Conservation (phyloP, 75 land plant species). For the Selaginella tamariscina region DNA sequence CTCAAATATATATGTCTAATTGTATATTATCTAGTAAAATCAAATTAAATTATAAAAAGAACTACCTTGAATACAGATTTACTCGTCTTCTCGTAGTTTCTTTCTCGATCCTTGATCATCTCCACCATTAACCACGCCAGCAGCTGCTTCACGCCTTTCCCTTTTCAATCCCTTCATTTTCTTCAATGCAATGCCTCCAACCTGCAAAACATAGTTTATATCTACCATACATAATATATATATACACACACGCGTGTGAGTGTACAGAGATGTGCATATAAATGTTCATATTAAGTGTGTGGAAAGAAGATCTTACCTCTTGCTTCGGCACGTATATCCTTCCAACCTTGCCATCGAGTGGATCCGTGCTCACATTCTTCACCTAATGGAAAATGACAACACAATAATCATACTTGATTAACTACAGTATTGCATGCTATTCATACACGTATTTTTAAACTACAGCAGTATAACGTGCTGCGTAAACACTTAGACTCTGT, state of each 20-base stretch:
- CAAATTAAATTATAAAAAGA: too few species aligned
- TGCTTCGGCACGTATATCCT: conserved; percentile 52
- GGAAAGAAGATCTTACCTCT: conserved; percentile 23
- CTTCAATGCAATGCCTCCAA: conserved; percentile 36
- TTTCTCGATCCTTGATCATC: background rate
- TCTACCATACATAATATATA: too few species aligned
- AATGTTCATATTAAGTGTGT: background rate
- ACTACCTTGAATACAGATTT: too few species aligned
- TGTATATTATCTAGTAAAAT: too few species aligned
- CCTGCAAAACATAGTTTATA: conserved; percentile 13
- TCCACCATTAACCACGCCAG: background rate
- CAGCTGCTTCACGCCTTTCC: conserved; percentile 40
- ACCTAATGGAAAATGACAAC: conserved; percentile 23
- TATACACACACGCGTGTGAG: background rate
- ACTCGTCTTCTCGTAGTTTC: background rate
- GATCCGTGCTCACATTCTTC: conserved; percentile 44
- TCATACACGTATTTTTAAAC: background rate
- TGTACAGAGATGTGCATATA: background rate
- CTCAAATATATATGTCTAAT: too few species aligned
- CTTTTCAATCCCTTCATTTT: conserved; percentile 51
- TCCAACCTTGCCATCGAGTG: conserved; percentile 39
- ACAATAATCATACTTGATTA: background rate
- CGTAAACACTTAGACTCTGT: background rate
- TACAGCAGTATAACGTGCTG: background rate
- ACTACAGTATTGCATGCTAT: background rate